phyloP scores from a whole-genome alignment of 73 alveolate genomes.

The Tetrahymena borealis region DNA sequence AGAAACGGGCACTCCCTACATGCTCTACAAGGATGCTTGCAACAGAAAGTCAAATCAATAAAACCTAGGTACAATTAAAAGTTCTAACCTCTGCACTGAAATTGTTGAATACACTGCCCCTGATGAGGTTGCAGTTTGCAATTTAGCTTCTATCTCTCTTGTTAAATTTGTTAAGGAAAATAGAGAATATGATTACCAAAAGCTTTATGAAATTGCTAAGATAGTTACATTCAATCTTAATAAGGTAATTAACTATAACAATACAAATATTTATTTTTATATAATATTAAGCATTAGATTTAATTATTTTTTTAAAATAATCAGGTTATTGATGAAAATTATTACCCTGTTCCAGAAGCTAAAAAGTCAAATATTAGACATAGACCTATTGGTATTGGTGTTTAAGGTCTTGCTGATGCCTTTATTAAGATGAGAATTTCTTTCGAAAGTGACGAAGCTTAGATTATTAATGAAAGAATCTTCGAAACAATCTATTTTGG shows the following conservation, averaged over 20 bases:
- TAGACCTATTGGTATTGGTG: slow-evolving; percentile 95
- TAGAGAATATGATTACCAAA: slow-evolving; percentile 67
- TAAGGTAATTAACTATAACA: slow-evolving; percentile 1
- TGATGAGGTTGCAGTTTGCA: slow-evolving; percentile 94
- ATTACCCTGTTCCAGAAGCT: slow-evolving; percentile 79
- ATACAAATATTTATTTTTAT: neutral
- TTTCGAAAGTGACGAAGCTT: slow-evolving; percentile 83
- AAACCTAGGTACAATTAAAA: slow-evolving; percentile 89
- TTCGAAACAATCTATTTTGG: slow-evolving; percentile 94
- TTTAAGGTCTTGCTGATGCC: slow-evolving; percentile 95
- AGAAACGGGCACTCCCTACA: slow-evolving; percentile 92
- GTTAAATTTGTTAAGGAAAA: slow-evolving; percentile 68
- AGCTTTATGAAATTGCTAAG: slow-evolving; percentile 75
- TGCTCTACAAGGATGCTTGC: slow-evolving; percentile 89
- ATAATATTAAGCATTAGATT: too few relatives aligned
- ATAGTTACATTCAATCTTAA: slow-evolving; percentile 64
- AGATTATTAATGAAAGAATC: slow-evolving; percentile 62
- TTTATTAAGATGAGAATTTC: slow-evolving; percentile 75
- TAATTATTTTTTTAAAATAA: neutral
- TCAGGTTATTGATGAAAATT: slow-evolving; percentile 76
- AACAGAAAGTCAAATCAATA: slow-evolving; percentile 85
- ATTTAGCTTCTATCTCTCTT: slow-evolving; percentile 87
- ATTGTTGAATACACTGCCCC: slow-evolving; percentile 85
- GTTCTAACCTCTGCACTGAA: slow-evolving; percentile 92
- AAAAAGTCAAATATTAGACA: slow-evolving; percentile 78